Conservation (phyloP, 176 grass and related monocot species). For the Juncus inflexus region DNA sequence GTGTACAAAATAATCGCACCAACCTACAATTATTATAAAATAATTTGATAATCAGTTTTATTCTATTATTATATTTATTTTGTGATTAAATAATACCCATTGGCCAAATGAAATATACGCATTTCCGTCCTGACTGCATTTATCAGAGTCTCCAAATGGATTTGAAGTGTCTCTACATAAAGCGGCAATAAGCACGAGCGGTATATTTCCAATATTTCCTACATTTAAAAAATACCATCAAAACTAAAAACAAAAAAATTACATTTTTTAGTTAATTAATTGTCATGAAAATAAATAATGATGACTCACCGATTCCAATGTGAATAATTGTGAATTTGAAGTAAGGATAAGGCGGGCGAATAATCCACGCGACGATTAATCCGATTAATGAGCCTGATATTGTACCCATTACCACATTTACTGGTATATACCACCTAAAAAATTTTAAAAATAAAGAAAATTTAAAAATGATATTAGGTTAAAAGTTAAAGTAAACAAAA, state of each 20-base stretch:
- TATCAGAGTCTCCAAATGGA: constrained; percentile 89
- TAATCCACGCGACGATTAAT: constrained; percentile 79
- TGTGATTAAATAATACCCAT: constrained; percentile 47
- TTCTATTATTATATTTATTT: constrained; percentile 23
- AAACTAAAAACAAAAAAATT: constrained; percentile 19
- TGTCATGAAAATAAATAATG: constrained; percentile 3
- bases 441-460: constrained; percentile 14
- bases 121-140: constrained; percentile 95
- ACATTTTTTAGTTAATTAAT: background rate
- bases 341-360: constrained; percentile 88
- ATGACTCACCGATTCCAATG: constrained; percentile 74
- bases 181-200: constrained; percentile 87
- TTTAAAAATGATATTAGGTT: constrained; percentile 13
- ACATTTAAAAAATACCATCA: constrained; percentile 21
- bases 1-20: constrained; percentile 98
- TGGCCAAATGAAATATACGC: constrained; percentile 98
- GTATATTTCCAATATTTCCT: constrained; percentile 99
- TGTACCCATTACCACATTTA: constrained; percentile 74
- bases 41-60: constrained; percentile 3
- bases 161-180: constrained; percentile 87
- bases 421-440: constrained; percentile 99
- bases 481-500: constrained; percentile 18
- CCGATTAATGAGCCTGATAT: constrained; percentile 85
- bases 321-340: constrained; percentile 99
- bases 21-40: constrained; percentile 51